Conservation (phyloP, 441 rosid species). For the Melastoma candidum region DNA sequence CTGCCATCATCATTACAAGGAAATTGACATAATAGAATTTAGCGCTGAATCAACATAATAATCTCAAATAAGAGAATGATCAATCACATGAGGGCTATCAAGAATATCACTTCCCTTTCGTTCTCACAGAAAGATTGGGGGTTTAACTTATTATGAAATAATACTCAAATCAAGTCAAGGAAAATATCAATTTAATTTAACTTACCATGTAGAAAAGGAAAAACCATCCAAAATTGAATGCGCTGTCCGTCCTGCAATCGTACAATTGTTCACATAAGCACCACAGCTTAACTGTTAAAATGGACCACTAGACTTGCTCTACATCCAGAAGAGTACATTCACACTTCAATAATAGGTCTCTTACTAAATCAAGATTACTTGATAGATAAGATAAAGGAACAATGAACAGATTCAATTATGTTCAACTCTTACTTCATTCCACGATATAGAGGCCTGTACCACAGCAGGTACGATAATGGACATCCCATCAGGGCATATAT, state of each 20-base stretch:
- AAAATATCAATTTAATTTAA: slow-evolving; percentile 6
- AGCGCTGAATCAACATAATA: background rate
- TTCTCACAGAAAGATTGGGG: too few relatives aligned
- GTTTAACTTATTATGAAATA: background rate
- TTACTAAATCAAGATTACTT: slow-evolving; percentile 1
- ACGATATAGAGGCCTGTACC: slow-evolving; percentile 96
- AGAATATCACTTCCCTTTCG: too few relatives aligned
- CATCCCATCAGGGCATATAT: slow-evolving; percentile 75
- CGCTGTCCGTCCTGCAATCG: slow-evolving; percentile 82
- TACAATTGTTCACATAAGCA: slow-evolving; percentile 1
- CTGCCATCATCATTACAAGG: slow-evolving; percentile 30
- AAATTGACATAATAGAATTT: slow-evolving; percentile 1
- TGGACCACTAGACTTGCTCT: background rate
- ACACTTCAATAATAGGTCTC: background rate
- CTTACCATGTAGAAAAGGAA: slow-evolving; percentile 92
- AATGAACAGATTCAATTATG: too few relatives aligned
- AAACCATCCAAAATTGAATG: slow-evolving; percentile 83
- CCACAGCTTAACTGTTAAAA: too few relatives aligned
- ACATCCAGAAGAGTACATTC: background rate
- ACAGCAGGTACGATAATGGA: slow-evolving; percentile 76
- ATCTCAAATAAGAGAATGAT: too few relatives aligned
- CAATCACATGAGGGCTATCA: too few relatives aligned
- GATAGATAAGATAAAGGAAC: background rate
- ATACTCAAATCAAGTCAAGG: background rate
- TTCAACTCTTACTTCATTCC: slow-evolving; percentile 62